phyloP scores from a whole-genome alignment of 768 basidiomycete genomes.

The Galerina sulciceps region DNA sequence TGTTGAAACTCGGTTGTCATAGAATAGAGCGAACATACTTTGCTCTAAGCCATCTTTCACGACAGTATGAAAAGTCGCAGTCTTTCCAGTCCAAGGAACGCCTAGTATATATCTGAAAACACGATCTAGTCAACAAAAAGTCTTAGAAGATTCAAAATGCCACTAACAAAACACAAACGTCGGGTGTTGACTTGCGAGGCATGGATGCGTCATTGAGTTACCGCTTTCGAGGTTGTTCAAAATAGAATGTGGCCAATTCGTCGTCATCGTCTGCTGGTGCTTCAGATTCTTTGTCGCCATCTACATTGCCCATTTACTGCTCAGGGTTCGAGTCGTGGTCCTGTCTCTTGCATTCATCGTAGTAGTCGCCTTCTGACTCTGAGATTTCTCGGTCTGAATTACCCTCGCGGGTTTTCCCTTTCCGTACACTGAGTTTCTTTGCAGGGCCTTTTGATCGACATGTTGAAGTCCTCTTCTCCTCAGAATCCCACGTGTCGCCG shows the following conservation, averaged over 20 bases:
- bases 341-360: constrained; percentile 25
- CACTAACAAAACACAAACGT: constrained; percentile 89
- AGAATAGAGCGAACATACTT: constrained; percentile 56
- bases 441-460: constrained; percentile 5
- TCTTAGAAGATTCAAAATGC: background rate
- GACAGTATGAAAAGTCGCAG: constrained; percentile 94
- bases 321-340: constrained; percentile 29
- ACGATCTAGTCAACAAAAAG: background rate
- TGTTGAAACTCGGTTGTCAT: too few species aligned
- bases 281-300: constrained; percentile 30
- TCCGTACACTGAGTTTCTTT: constrained; percentile 20
- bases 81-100: constrained; percentile 98
- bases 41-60: constrained; percentile 83
- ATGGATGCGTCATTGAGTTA: constrained; percentile 48
- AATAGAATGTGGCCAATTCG: constrained; percentile 15
- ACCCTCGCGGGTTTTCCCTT: constrained; percentile 9
- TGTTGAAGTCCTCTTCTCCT: constrained; percentile 18
- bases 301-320: constrained; percentile 24
- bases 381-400: constrained; percentile 22
- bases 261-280: constrained; percentile 27
- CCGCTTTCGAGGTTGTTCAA: constrained; percentile 48
- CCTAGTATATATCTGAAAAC: constrained; percentile 88
- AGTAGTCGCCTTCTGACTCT: constrained; percentile 32
- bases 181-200: constrained; percentile 24
- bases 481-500: constrained; percentile 54